Conservation (phyloP, 805 yeast species). For the Ogataea corticis region DNA sequence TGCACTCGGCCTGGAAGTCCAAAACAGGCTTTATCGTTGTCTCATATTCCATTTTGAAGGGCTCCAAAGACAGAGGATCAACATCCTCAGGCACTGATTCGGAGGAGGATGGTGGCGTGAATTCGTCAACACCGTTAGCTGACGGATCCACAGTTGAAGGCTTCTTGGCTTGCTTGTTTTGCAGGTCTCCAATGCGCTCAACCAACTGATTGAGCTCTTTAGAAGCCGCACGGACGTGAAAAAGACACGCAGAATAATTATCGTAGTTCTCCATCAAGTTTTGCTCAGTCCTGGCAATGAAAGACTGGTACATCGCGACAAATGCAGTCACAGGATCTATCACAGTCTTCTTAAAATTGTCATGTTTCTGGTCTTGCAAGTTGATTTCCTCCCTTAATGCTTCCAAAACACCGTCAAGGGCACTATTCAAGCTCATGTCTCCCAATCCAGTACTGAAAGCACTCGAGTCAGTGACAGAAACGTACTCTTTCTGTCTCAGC, state of each 20-base stretch:
- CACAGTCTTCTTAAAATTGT: conserved; percentile 5
- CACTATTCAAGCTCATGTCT: not conserved
- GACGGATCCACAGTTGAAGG: not conserved
- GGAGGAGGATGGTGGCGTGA: not conserved
- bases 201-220: conserved; percentile 11
- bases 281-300: conserved; percentile 6
- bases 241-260: conserved; percentile 5
- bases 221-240: not conserved
- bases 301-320: conserved; percentile 10
- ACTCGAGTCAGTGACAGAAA: conserved; percentile 2
- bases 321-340: conserved; percentile 11
- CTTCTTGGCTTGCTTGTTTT: not conserved
- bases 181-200: conserved; percentile 6
- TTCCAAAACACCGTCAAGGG: not conserved
- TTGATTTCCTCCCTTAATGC: conserved; percentile 4
- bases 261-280: conserved; percentile 2
- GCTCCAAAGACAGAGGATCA: conserved; percentile 9
- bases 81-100: no score
- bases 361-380: not conserved
- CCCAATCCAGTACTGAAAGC: not conserved
- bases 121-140: not conserved
- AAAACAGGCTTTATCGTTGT: conserved; percentile 1
- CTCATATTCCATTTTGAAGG: conserved; percentile 11
- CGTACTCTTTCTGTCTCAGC: conserved; percentile 4
- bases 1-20: conserved; percentile 4